phyloP scores from a whole-genome alignment of 1,284 basidiomycete genomes.

The Xerocomus nothofagi region DNA sequence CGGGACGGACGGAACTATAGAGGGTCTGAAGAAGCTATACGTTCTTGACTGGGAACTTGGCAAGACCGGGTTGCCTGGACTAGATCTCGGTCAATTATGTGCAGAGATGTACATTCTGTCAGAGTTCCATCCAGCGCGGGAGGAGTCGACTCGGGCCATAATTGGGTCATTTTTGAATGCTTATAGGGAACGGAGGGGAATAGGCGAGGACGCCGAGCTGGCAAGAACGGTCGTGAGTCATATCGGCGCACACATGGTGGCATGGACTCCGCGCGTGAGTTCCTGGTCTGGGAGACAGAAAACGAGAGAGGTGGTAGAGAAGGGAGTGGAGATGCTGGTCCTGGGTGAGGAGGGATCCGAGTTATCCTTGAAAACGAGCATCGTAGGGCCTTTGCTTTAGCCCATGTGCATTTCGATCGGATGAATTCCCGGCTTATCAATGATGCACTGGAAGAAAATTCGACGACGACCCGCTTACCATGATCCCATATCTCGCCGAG shows the following conservation, averaged over 20 bases:
- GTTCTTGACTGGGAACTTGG: slow-evolving; percentile 63
- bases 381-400: slow-evolving; percentile 30
- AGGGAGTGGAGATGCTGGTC: slow-evolving; percentile 47
- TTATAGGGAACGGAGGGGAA: slow-evolving; percentile 38
- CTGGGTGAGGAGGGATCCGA: slow-evolving; percentile 36
- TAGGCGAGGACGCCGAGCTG: slow-evolving; percentile 19
- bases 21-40: slow-evolving; percentile 40
- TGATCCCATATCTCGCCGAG: slow-evolving; percentile 24
- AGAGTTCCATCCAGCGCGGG: slow-evolving; percentile 43
- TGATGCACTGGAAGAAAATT: neutral
- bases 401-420: neutral
- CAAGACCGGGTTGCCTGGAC: slow-evolving; percentile 49
- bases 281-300: slow-evolving; percentile 47
- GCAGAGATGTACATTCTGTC: slow-evolving; percentile 54
- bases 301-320: slow-evolving; percentile 46
- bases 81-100: slow-evolving; percentile 60
- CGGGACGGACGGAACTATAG: slow-evolving; percentile 21
- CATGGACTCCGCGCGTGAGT: slow-evolving; percentile 42
- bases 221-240: slow-evolving; percentile 41
- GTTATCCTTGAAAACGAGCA: slow-evolving; percentile 32
- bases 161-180: slow-evolving; percentile 44
- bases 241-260: slow-evolving; percentile 50
- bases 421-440: neutral
- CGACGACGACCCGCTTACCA: slow-evolving; percentile 4
- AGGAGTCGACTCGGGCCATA: slow-evolving; percentile 33